Evolutionary conservation across 768 basidiomycete species (phyloP).

Genomic region (Boletus tomentosulus): DNA sequence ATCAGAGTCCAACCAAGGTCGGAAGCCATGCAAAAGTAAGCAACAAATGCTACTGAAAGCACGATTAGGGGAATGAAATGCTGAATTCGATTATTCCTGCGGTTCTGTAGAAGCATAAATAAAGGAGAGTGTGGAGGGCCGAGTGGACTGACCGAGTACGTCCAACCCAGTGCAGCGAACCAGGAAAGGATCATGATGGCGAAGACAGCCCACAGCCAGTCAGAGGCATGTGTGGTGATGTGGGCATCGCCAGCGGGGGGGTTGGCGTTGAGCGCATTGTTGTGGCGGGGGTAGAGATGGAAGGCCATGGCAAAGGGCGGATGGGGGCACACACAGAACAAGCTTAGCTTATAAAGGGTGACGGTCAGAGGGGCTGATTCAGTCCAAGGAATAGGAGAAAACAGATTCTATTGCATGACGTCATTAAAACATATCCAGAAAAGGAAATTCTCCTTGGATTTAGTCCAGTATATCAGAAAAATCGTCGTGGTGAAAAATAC

Average conservation of each 20-base stretch:
- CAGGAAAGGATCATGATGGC: constrained; percentile 44
- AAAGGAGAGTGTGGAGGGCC: neutral
- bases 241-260: constrained; percentile 35
- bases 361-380: constrained; percentile 16
- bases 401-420: constrained; percentile 16
- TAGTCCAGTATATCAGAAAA: constrained; percentile 1
- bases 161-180: constrained; percentile 36
- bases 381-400: constrained; percentile 17
- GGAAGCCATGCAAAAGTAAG: constrained; percentile 55
- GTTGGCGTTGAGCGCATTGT: constrained; percentile 33
- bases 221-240: constrained; percentile 43
- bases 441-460: constrained; percentile 10
- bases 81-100: constrained; percentile 42
- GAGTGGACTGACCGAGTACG: constrained; percentile 21
- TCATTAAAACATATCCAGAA: constrained; percentile 17
- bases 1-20: constrained; percentile 48
- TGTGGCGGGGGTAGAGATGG: constrained; percentile 11
- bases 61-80: constrained; percentile 48
- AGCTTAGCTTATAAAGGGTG: constrained; percentile 3
- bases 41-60: constrained; percentile 40
- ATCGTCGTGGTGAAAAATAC: constrained; percentile 38
- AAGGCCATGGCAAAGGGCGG: constrained; percentile 17
- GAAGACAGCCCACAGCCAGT: constrained; percentile 56
- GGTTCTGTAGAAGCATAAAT: constrained; percentile 20
- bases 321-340: neutral